Conservation (phyloP, 768 basidiomycete genomes). For the Pluteus cervinus region DNA sequence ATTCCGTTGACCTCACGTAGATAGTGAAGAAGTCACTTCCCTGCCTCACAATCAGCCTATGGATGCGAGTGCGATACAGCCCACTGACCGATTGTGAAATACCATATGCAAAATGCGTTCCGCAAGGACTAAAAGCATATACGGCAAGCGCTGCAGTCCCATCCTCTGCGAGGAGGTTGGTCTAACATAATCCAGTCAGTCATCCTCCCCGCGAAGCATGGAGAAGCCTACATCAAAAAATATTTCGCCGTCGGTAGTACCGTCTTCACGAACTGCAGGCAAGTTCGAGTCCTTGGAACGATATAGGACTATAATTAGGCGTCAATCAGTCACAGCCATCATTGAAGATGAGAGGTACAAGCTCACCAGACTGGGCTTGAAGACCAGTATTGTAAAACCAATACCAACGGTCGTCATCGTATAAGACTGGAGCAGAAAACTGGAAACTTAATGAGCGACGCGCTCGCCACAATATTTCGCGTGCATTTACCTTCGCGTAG, state of each 20-base stretch:
- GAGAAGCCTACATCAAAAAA: slow-evolving; percentile 64
- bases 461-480: background rate
- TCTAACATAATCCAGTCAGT: slow-evolving; percentile 27
- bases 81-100: slow-evolving; percentile 59
- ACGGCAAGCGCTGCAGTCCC: slow-evolving; percentile 62
- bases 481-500: slow-evolving; percentile 32
- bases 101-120: slow-evolving; percentile 74
- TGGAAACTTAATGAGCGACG: slow-evolving; percentile 18
- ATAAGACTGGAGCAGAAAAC: slow-evolving; percentile 59
- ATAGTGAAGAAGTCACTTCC: slow-evolving; percentile 71
- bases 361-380: slow-evolving; percentile 54
- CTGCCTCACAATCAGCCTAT: slow-evolving; percentile 24
- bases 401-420: slow-evolving; percentile 71
- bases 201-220: slow-evolving; percentile 5
- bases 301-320: slow-evolving; percentile 42
- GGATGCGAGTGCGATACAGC: slow-evolving; percentile 5
- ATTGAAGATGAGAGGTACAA: slow-evolving; percentile 13
- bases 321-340: slow-evolving; percentile 3
- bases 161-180: slow-evolving; percentile 67
- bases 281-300: slow-evolving; percentile 48
- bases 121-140: slow-evolving; percentile 58
- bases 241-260: slow-evolving; percentile 65
- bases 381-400: slow-evolving; percentile 79
- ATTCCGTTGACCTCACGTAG: slow-evolving; percentile 58
- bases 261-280: too few relatives aligned